Percentiles rank a stretch among this genome's conserved stretches.
phyloP scores from a whole-genome alignment of 2,329 filamentous ascomycete species.

The Sporothrix globosa region DNA sequence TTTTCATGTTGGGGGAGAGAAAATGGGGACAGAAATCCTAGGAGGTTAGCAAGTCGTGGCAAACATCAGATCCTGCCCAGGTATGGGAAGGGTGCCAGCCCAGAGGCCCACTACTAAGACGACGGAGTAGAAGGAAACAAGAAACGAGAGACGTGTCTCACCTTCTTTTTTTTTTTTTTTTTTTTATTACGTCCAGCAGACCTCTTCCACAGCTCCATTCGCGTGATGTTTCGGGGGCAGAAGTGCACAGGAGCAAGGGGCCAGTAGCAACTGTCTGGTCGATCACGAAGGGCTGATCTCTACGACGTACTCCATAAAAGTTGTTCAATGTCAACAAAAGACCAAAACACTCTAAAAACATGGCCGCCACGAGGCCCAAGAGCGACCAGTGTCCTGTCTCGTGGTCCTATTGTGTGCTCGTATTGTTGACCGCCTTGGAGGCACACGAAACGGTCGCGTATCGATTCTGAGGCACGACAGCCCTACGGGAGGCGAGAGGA shows the following conservation, averaged over 20 bases:
- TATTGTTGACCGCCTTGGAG: not conserved
- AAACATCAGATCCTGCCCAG: constrained; percentile 14
- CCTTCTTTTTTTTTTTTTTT: not conserved
- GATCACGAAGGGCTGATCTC: constrained; percentile 6
- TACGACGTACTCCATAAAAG: not conserved
- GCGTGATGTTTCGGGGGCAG: not conserved
- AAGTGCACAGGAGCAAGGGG: not conserved
- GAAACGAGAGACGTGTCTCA: constrained; percentile 20
- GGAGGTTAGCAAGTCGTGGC: constrained; percentile 13
- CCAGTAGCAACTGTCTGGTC: too few relatives aligned
- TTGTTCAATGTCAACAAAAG: not conserved
- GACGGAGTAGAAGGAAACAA: not conserved
- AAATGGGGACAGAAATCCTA: not conserved
- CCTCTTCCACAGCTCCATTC: constrained; percentile 4
- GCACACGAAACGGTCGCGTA: not conserved
- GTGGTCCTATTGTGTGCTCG: constrained; percentile 5
- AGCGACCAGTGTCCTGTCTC: not conserved
- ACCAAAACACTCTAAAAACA: not conserved
- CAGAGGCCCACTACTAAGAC: not conserved
- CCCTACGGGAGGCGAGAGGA: not conserved
- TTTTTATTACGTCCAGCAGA: not conserved
- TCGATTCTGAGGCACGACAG: not conserved
- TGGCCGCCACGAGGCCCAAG: constrained; percentile 12
- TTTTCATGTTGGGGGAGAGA: too few relatives aligned
- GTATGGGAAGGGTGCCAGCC: not conserved